Base-by-base conservation (phyloP, 164 flowering plant genomes). In the Dillenia suffruticosa region DNA sequence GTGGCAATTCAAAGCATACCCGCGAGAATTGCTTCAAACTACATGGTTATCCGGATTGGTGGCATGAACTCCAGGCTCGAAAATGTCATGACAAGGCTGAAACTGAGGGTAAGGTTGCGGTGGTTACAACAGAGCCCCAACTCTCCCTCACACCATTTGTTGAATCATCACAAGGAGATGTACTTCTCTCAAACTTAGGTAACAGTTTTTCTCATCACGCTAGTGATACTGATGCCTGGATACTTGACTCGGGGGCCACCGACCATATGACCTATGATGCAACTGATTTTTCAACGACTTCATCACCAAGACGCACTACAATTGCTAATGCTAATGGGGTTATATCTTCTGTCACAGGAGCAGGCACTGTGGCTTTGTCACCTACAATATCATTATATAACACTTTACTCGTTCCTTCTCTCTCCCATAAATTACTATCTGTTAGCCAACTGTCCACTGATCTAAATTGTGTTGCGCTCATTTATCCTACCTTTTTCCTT, bases 31-130 rank as follows among this genome's bases (percentile, higher is more conserved):
- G 68, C 14, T 73, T 61, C 14, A 40, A 64, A 16, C 8, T 65
- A 15, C 66, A 64, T 47, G 65, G 68, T 0, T 68, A 67, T 63
- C 68, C 61, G 5, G 58, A 72, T 12, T 72, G 71, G 76, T 68
- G 72, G 72, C 8, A 56, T 10, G 52, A 43, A 3, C 51, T 54
- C 9, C 26, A 49, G 11, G 61, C 61, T 9, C 16, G 51, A 51
- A 51, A 53, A 16, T 3, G 47, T 12, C 17, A 16, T 2, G 47
- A 47, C 19, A 13, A 7, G 43, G 44, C 2, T 44, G 22, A 5
- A 11, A 59, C 22, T 9, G 49, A 44, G 16, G 61, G 61, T 43
- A 57, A 14, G 7, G 61, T 12, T n/a, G 49, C 17, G 9, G 61
- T 57, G 50, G 61, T 16, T 45, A 44, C 49, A 15, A 15, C 44